These are phyloP conservation scores for Filobasidium uniguttulatum DNA, from an alignment of 1,284 basidiomycete species.

Conservation along the genomic window DNA sequence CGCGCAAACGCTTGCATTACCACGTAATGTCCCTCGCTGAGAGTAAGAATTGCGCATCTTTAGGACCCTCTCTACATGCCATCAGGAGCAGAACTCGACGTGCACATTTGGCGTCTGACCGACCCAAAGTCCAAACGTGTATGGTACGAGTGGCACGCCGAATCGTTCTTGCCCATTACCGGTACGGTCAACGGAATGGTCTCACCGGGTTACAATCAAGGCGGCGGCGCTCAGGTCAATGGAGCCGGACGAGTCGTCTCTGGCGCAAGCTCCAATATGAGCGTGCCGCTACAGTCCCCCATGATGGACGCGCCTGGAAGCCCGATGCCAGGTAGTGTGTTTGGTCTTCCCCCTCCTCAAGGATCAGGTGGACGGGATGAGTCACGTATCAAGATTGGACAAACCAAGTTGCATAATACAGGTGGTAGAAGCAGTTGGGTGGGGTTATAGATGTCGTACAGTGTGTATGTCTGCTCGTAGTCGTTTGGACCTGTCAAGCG, in stretches of 20 bases:
- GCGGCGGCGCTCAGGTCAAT: constrained; percentile 7
- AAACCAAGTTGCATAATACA: constrained; percentile 80
- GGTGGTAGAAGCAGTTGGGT: constrained; percentile 85
- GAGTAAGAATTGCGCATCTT: background rate
- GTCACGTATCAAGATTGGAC: constrained; percentile 66
- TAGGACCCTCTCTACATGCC: constrained; percentile 89
- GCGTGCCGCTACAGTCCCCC: constrained; percentile 23
- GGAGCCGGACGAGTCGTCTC: constrained; percentile 8
- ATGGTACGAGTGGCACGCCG: constrained; percentile 99
- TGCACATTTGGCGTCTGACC: constrained; percentile 87
- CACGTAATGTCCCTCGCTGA: background rate
- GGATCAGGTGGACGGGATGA: constrained; percentile 32
- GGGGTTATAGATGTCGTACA: constrained; percentile 54
- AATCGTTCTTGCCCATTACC: constrained; percentile 59
- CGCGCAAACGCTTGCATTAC: constrained; percentile 50
- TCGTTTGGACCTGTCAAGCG: too few relatives aligned
- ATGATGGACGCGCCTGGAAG: constrained; percentile 40
- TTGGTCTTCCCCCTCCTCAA: constrained; percentile 11
- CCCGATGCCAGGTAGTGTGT: constrained; percentile 19
- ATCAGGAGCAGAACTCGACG: constrained; percentile 76
- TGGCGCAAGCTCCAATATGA: constrained; percentile 6
- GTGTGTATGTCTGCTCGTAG: too few relatives aligned
- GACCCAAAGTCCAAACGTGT: constrained; percentile 54
- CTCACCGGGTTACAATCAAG: constrained; percentile 18
- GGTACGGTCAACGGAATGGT: constrained; percentile 18